A percentile compares a stretch with the other conserved stretches of the same genome.
These are phyloP conservation scores for Alloteropsis angusta DNA, from an alignment of 202 grass and related monocot genomes.

Conservation along the genomic window DNA sequence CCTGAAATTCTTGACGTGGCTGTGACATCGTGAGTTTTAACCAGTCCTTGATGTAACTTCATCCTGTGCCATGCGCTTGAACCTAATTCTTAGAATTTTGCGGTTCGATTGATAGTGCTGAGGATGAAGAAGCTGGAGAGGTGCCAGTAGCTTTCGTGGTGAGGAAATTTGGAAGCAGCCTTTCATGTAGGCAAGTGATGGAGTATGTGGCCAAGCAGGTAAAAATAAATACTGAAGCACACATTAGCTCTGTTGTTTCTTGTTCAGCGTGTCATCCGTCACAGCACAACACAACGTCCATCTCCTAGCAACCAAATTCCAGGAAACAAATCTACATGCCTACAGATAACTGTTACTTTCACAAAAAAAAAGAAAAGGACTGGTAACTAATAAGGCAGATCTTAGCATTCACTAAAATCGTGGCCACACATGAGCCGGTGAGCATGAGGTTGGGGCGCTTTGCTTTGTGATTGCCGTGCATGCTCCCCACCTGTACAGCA, in stretches of 20 bases:
- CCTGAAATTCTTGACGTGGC: slow-evolving; percentile 74
- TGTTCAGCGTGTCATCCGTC: background rate
- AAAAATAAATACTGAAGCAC: slow-evolving; percentile 2
- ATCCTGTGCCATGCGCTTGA: background rate
- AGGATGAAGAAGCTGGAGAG: slow-evolving; percentile 82
- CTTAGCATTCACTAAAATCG: background rate
- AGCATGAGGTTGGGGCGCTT: background rate
- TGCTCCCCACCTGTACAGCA: slow-evolving; percentile 31
- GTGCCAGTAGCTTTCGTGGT: slow-evolving; percentile 87
- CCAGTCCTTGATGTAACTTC: background rate
- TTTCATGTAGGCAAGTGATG: slow-evolving; percentile 64
- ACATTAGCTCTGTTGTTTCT: background rate
- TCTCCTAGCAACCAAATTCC: background rate
- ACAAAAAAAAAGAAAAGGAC: background rate
- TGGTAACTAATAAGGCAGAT: background rate
- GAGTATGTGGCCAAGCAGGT: slow-evolving; percentile 85
- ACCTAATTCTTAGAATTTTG: slow-evolving; percentile 5
- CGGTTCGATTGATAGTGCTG: slow-evolving; percentile 31
- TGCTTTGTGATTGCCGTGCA: slow-evolving; percentile 16
- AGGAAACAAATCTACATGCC: background rate
- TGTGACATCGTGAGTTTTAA: slow-evolving; percentile 67
- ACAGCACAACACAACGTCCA: background rate
- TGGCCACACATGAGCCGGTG: too few relatives aligned
- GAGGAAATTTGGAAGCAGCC: slow-evolving; percentile 49
- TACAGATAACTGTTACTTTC: background rate